Evolutionary conservation across 192 early-diverging fungal genomes (phyloP).

Genomic region (Cladochytrium replicatum): DNA sequence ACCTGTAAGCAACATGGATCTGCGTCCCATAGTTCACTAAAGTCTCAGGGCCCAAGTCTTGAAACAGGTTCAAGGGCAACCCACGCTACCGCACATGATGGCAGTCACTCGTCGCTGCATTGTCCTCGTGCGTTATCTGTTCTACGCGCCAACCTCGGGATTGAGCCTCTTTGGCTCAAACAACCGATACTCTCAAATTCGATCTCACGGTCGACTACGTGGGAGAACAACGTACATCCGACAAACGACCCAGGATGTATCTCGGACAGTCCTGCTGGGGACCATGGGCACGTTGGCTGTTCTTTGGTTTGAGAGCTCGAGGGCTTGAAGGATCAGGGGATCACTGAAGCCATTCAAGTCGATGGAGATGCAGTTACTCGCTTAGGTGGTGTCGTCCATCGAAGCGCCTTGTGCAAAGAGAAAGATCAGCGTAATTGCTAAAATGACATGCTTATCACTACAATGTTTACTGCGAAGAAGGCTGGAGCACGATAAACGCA

Average conservation of each 20-base stretch:
- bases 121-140: constrained; percentile 15
- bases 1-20: constrained; percentile 13
- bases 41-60: constrained; percentile 7
- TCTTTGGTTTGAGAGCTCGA: constrained; percentile 8
- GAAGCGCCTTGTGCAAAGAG: too few relatives aligned
- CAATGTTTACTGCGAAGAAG: constrained; percentile 8
- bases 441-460: constrained; percentile 11
- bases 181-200: constrained; percentile 2
- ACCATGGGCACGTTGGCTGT: constrained; percentile 8
- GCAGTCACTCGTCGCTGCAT: constrained; percentile 17
- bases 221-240: not conserved
- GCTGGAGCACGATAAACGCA: constrained; percentile 9
- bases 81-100: constrained; percentile 10
- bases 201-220: constrained; percentile 10
- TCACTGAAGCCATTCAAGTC: constrained; percentile 5
- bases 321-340: constrained; percentile 14
- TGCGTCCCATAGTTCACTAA: not conserved
- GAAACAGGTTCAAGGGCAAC: constrained; percentile 1
- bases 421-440: too few relatives aligned
- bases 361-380: constrained; percentile 11
- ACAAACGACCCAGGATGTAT: not conserved
- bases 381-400: too few relatives aligned
- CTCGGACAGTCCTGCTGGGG: constrained; percentile 15
- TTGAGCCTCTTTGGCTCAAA: not conserved
- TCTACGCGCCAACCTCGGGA: too few relatives aligned